Base-by-base conservation (phyloP, 805 yeast species). In the Sugiyamaella floridensis region DNA sequence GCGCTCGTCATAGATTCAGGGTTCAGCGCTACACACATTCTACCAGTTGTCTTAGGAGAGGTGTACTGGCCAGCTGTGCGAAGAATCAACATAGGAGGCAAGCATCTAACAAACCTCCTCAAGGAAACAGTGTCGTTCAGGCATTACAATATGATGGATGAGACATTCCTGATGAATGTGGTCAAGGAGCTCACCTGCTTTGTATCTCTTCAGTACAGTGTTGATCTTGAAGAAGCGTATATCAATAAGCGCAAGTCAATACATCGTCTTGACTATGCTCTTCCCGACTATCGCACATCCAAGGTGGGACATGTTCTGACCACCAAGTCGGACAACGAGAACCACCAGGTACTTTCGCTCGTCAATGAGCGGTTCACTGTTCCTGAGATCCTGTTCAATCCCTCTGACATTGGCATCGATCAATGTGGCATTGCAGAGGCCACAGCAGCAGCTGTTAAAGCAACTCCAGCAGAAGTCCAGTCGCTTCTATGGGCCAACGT, bases 71-170 rank as follows among this genome's bases (percentile, higher is more conserved):
- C 80, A 34, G 97, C 89, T 0, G 81, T 89, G 2, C 78, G 80
- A 56, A 83, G 87, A 55, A 69, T 90, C 50, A 92, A 89, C 45
- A 79, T 95, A 46, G 99, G 93, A 0, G 99, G 99, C 0, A 77
- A 87, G 52, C 74, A 87, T 48, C 69, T 93, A 49, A 87, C 89
- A 50, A 96, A 97, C 2, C 79, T 84, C 48, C 68, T 95, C 49
- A 76, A 89, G 57, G 98, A 93, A 63, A 76, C 87, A 47, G 79
- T 92, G 11, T 88, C 97, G 1, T 93, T 86, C 64, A 75, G 97
- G 50, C 93, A 93, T 71, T 93, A 90, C 67, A 92, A 93, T 63
- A 89, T 93, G 59, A 82, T 88, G 64, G 97, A 93, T 55, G 99
- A 95, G 67, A 84, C 96, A 0, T 73, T 86, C 2, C 70, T 93